Conservation (phyloP, 1,139 yeast species). For the Scheffersomyces titani region DNA sequence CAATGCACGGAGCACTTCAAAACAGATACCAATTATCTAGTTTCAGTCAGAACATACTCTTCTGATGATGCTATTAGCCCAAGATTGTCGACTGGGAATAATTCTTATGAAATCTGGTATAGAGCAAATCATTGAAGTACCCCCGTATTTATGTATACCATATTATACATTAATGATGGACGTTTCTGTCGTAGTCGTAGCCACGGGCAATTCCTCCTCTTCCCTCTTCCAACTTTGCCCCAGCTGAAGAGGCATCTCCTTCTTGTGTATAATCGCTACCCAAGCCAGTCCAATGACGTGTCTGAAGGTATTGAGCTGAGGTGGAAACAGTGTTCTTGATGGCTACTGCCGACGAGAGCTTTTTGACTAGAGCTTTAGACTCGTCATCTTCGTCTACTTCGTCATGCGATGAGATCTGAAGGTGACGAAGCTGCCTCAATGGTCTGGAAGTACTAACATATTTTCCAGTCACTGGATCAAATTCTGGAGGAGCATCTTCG, state of each 20-base stretch:
- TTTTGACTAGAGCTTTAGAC: constrained; percentile 46
- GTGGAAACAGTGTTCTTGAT: constrained; percentile 85
- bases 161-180: background rate
- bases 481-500: constrained; percentile 75
- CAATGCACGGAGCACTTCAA: too few relatives aligned
- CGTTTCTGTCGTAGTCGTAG: constrained; percentile 44
- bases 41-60: too few relatives aligned
- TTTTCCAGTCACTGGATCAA: constrained; percentile 86
- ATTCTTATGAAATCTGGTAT: too few relatives aligned
- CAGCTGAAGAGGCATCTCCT: constrained; percentile 50
- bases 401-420: constrained; percentile 50
- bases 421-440: constrained; percentile 63
- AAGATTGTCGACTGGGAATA: too few relatives aligned
- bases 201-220: constrained; percentile 88
- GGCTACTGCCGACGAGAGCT: constrained; percentile 60
- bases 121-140: too few relatives aligned
- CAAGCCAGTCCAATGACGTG: constrained; percentile 83
- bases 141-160: background rate
- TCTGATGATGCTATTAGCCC: too few relatives aligned
- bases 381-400: constrained; percentile 19
- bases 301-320: constrained; percentile 75
- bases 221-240: constrained; percentile 81
- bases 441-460: constrained; percentile 73
- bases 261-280: constrained; percentile 72
- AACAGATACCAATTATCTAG: too few relatives aligned